Conservation (phyloP, 1,284 basidiomycete species). For the Jaminaea rosea region DNA sequence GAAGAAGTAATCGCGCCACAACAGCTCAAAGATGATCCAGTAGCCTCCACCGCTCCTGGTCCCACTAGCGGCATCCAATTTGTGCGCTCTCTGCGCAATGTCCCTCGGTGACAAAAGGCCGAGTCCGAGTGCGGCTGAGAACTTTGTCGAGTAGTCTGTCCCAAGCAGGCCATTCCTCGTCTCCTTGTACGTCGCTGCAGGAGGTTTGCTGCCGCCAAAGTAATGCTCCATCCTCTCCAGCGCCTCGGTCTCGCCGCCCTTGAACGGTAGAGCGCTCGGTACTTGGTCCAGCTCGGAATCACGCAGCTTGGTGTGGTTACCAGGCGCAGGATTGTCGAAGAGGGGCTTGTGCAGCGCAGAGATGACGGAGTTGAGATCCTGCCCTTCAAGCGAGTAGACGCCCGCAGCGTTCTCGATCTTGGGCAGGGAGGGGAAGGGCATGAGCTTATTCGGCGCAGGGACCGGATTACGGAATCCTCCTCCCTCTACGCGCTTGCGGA, state of each 20-base stretch:
- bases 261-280: conserved; percentile 23
- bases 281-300: background rate
- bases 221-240: conserved; percentile 25
- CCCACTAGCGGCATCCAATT: conserved; percentile 14
- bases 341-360: conserved; percentile 20
- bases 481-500: conserved; percentile 33
- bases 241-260: conserved; percentile 35
- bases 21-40: conserved; percentile 39
- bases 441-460: conserved; percentile 18
- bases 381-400: conserved; percentile 11
- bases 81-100: conserved; percentile 20
- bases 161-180: conserved; percentile 34
- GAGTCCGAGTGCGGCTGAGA: conserved; percentile 31
- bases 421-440: conserved; percentile 17
- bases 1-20: conserved; percentile 50
- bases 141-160: conserved; percentile 30
- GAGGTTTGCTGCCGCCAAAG: conserved; percentile 16
- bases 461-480: conserved; percentile 17
- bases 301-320: conserved; percentile 3
- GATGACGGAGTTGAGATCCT: conserved; percentile 1
- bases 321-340: conserved; percentile 16
- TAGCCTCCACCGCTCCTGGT: conserved; percentile 25
- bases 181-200: conserved; percentile 26
- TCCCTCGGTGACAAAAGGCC: conserved; percentile 28
- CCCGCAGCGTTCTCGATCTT: conserved; percentile 11